Base-by-base conservation (phyloP, 164 flowering plant genomes). In the Cinnamomum chago region DNA sequence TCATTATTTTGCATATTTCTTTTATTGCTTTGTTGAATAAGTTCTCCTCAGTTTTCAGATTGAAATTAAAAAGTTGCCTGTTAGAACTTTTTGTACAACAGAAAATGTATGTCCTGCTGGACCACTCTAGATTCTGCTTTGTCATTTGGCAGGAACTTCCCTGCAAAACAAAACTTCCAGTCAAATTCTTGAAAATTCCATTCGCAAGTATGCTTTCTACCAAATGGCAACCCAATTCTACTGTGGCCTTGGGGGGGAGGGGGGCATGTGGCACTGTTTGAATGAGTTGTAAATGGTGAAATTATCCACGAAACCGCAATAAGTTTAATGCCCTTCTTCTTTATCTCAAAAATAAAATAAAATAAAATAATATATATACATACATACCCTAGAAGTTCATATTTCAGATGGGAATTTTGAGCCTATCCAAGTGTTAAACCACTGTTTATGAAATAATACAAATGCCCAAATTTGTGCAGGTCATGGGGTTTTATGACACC, bases 401-500 rank as follows among this genome's bases (percentile, higher is more conserved):
- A 28, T 28, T 28, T 28, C 30, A 28, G 33, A 30, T 30, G 33
- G 33, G 33, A 30, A 65, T 28, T 62, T 9, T 22, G 12, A 62
- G 25, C 22, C 25, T 22, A 2, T 62, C 2, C 24, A 3, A 12
- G 12, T 62, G 22, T 1, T 62, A 62, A 62, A 62, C 20, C 2
- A 23, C 20, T 20, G 12, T 23, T 62, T 20, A 14, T 23, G 9
- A 6, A 9, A 40, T 22, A 12, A 33, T n/a, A 30, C n/a, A 70
- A 33, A 15, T 20, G 24, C 4, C 50, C 30, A 35, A 73, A 73
- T 52, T 52, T 30, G 60, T 84, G 81, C 88, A 95, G 99, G 87
- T 95, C 69, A 79, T 95, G 85, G 99, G 93, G 10, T 93, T 88
- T 78, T 86, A 90, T 62, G 99, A 95, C 75, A 95, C 99, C 68